Conservation (phyloP, 2,329 filamentous ascomycete genomes). For the Ophiostoma angusticollis region DNA sequence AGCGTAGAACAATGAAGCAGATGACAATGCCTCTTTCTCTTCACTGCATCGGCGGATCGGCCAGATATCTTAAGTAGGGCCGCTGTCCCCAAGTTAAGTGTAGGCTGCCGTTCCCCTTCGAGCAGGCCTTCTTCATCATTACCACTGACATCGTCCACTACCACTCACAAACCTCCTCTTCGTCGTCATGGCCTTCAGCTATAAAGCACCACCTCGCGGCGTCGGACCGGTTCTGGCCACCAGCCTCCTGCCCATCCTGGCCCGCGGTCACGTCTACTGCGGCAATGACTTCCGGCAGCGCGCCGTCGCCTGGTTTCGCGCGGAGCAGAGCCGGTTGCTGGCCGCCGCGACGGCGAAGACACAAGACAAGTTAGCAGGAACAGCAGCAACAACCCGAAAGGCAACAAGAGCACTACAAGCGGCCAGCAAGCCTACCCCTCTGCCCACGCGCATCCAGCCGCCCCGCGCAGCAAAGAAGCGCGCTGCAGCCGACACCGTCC, state of each 20-base stretch:
- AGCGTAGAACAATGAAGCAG: too few relatives aligned
- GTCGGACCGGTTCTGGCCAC: too few relatives aligned
- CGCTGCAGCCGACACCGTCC: background rate
- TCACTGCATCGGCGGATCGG: too few relatives aligned
- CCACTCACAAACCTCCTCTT: too few relatives aligned
- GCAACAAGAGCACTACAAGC: background rate
- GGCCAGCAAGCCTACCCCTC: background rate
- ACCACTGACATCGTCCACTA: too few relatives aligned
- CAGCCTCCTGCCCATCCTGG: background rate
- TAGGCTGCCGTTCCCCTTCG: too few relatives aligned
- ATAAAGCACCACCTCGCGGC: too few relatives aligned
- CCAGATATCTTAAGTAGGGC: too few relatives aligned
- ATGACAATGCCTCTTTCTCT: too few relatives aligned
- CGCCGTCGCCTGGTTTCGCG: constrained; percentile 5
- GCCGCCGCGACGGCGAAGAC: too few relatives aligned
- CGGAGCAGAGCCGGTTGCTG: background rate
- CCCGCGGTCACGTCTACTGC: constrained; percentile 10
- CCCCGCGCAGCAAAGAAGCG: constrained; percentile 5
- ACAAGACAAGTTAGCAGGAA: background rate
- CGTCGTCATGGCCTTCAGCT: too few relatives aligned
- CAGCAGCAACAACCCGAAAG: background rate
- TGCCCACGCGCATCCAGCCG: constrained; percentile 9
- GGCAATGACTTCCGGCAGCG: constrained; percentile 6
- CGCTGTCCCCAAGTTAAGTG: background rate
- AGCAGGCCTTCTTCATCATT: too few relatives aligned